phyloP scores from a whole-genome alignment of 768 basidiomycete genomes.

The Phaeotremella fagi region DNA sequence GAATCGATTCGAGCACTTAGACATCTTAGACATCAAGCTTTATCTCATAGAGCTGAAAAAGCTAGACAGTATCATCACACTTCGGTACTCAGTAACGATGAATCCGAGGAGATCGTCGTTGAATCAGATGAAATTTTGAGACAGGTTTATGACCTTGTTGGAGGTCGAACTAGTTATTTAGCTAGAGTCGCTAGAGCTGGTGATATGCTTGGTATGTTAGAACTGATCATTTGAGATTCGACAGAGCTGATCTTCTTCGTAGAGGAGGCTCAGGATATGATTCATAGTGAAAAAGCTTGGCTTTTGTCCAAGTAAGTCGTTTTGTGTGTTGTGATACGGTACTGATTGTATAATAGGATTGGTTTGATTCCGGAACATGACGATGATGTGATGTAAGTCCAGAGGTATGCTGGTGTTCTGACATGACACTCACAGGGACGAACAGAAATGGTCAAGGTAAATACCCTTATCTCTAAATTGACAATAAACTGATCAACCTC shows the following conservation, averaged over 20 bases:
- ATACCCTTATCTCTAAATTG: too few species aligned
- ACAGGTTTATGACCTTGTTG: conserved; percentile 60
- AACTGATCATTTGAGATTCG: background rate
- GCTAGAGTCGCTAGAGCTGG: conserved; percentile 60
- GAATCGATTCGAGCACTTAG: conserved; percentile 61
- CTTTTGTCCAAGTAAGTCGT: conserved; percentile 58
- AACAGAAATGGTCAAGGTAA: conserved; percentile 53
- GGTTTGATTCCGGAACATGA: conserved; percentile 77
- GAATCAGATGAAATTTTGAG: conserved; percentile 50
- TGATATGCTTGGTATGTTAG: conserved; percentile 56
- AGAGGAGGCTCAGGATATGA: conserved; percentile 59
- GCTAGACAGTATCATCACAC: background rate
- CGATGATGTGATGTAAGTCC: conserved; percentile 46
- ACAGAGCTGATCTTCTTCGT: background rate
- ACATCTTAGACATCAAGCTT: conserved; percentile 53
- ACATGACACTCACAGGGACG: conserved; percentile 70
- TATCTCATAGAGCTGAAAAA: background rate
- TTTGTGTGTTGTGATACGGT: background rate
- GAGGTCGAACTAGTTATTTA: conserved; percentile 75
- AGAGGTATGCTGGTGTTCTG: conserved; percentile 2
- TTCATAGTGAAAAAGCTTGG: conserved; percentile 73
- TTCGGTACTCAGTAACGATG: background rate
- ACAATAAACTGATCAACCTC: too few species aligned
- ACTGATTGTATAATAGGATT: conserved; percentile 49
- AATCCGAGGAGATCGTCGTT: conserved; percentile 13